A percentile compares a stretch with the other conserved stretches of the same genome.
Evolutionary conservation across 306 rosid genomes (phyloP).

Genomic region (Canavalia ensiformis): DNA sequence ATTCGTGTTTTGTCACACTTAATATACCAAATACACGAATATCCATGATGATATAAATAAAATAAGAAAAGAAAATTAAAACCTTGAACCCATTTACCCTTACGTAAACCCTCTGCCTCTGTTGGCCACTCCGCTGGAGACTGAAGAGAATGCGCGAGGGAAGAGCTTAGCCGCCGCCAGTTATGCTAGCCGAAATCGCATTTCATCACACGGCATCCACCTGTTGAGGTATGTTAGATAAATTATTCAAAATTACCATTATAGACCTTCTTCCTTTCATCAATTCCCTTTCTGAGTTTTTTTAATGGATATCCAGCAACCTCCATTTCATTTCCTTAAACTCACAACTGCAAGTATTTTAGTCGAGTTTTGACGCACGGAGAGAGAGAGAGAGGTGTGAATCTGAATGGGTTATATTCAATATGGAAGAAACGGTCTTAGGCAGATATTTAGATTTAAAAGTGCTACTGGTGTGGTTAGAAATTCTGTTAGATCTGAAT

Average conservation of each 20-base stretch:
- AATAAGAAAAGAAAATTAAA: neutral
- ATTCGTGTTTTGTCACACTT: neutral
- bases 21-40: neutral
- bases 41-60: no score
- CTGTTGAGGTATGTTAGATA: neutral
- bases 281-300: no score
- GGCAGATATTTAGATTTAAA: constrained; percentile 42
- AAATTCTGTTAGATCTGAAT: constrained; percentile 46
- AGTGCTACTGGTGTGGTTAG: constrained; percentile 46
- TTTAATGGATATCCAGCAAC: no score
- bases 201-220: no score
- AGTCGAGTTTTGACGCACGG: neutral
- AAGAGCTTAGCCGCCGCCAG: neutral
- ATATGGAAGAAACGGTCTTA: constrained; percentile 35
- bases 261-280: no score
- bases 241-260: neutral
- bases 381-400: neutral
- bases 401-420: constrained; percentile 51
- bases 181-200: neutral
- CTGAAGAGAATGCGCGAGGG: neutral
- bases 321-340: neutral
- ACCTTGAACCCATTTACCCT: neutral
- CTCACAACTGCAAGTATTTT: neutral
- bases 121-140: neutral
- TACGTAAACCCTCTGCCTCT: constrained; percentile 6